Evolutionary conservation across 148 eudicot species (phyloP), one percentile per base, ranked within the genome.

Genomic region (Chenopodium berlandieri): DNA sequence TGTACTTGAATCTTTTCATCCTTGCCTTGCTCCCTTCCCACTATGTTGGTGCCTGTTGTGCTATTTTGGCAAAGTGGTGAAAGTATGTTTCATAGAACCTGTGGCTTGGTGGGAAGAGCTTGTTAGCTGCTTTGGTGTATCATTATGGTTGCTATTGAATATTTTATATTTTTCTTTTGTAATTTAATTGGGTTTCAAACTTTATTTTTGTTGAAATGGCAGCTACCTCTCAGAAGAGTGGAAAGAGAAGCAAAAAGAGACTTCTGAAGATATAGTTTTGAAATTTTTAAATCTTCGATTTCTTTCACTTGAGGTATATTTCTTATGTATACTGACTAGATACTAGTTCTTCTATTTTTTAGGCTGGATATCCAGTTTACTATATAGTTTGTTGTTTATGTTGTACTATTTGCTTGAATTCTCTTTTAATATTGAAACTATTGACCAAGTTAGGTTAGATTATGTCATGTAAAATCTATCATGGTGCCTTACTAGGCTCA

Each of bases 201-300:
- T n/a, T 71, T 76, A 37, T 77, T 40, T 83, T 17, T 78, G 48
- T 90, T 80, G 50, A 65, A 73, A 76, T 82, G 80, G 62, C 93
- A 96, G 99, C 85, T 96, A 96, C 78, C 81, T 96, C 70, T 90
- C 90, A 86, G 99, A 94, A 88, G 99, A 96, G 86, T 96, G 99
- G 99, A 96, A 89, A 83, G 98, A 91, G 84, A 92, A 89, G 89
- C 88, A 89, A 40, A 91, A 91, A 83, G 98, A 83, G 65, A 56
- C 91, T 58, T 79, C 83, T 74, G 97, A 91, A 80, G 97, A 91
- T 80, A 72, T 88, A 52, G 81, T 87, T 75, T 88, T 91, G 67
- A 90, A 86, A 69, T 90, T 92, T 83, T 76, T 83, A 32, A 94
- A 89, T 77, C 70, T 94, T 48, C 89, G 96, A 74, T 94, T 91